Conservation (phyloP, 345 rosid genomes). For the Alliaria petiolata region DNA sequence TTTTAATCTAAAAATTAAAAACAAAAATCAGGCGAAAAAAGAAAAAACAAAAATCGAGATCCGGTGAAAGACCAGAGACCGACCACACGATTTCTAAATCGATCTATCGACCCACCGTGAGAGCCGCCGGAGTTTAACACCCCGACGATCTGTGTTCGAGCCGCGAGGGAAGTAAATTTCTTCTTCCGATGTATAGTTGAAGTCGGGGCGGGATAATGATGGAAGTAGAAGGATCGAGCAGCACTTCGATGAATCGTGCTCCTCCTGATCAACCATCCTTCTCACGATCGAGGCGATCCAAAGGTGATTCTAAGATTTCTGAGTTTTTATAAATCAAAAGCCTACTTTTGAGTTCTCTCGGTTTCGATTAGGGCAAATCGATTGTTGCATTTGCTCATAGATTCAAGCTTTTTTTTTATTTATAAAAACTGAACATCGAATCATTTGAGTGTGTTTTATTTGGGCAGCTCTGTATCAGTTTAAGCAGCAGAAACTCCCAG, state of each 20-base stretch:
- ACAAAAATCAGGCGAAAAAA: no score
- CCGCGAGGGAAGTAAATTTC: neutral
- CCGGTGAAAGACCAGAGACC: neutral
- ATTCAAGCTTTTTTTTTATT: no score
- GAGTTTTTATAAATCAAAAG: no score
- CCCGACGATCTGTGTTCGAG: neutral
- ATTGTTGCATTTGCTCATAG: neutral
- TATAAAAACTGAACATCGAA: no score
- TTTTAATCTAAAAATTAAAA: no score
- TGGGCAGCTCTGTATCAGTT: slow-evolving; percentile 54
- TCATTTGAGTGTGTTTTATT: slow-evolving; percentile 2
- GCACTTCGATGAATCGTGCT: slow-evolving; percentile 24
- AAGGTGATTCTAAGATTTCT: slow-evolving; percentile 32
- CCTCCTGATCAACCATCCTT: slow-evolving; percentile 24
- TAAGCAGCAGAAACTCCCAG: slow-evolving; percentile 76
- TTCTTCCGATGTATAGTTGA: slow-evolving; percentile 7
- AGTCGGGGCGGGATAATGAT: slow-evolving; percentile 27
- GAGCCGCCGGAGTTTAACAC: neutral
- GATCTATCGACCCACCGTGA: slow-evolving; percentile 8
- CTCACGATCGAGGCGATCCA: slow-evolving; percentile 32
- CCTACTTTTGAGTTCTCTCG: neutral
- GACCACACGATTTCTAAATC: neutral
- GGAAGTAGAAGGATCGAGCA: slow-evolving; percentile 42
- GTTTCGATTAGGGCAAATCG: neutral
- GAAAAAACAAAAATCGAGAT: neutral